Evolutionary conservation across 768 basidiomycete species (phyloP), one percentile per base, ranked within the genome.

Genomic region (Botryobasidium botryosum): DNA sequence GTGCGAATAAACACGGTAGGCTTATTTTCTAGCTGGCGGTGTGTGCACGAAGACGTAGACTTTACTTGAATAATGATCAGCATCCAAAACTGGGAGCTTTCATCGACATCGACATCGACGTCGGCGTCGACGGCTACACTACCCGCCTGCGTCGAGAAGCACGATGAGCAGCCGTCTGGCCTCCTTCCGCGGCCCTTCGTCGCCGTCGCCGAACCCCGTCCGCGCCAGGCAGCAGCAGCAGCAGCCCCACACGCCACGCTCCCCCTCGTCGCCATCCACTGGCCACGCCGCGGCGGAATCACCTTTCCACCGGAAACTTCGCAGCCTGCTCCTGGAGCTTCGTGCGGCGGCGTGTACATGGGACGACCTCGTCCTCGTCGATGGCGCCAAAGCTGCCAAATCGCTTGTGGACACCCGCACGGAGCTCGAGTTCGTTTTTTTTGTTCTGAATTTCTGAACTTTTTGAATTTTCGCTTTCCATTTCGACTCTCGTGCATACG

Each of bases 171-270:
- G 59, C 49, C 74, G 84, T 36, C 65, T 86, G 17, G 73, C 79
- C 28, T 87, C 84, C 0, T 85, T 87, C 60, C 70, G 69, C 50
- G 77, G 80, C 5, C 84, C 84, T 1, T 86, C 84, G 8, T 75
- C 79, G 2, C 84, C 84, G 0, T 67, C 73, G 1, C 56, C 77
- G 0, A 75, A 77, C 0, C 83, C 84, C 12, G 74, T 72, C 7
- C 61, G 43, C 18, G 62, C 51, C 66, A 59, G 43, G 64, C 60
- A 45, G 31, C 33, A 2, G 10, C 56, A 59, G 32, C 56, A 32
- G 29, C 38, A 41, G 61, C 68, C 40, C 47, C 62, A n/a, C 66
- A 70, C 50, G 59, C 70, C 44, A 62, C 38, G n/a, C 13, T 29
- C 26, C 18, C 15, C 40, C 31, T 28, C 69, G 1, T 72, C 74